These are phyloP conservation scores for Neospermospora avenae DNA, from an alignment of 2,329 filamentous ascomycete genomes.

Conservation along the genomic window DNA sequence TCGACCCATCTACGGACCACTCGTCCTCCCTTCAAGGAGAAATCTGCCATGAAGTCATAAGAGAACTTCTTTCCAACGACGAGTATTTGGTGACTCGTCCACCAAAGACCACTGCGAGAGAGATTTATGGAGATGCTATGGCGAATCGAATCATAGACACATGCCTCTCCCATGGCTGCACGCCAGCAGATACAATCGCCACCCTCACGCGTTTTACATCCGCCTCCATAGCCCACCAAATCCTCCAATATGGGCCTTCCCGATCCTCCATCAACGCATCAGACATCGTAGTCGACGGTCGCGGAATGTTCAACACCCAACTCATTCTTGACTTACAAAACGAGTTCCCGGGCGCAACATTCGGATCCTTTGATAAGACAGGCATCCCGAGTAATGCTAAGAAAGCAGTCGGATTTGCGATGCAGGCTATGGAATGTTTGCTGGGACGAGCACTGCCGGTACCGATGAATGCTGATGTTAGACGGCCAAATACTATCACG, in stretches of 20 bases:
- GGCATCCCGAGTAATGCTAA: slow-evolving; percentile 35
- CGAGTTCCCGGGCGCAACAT: slow-evolving; percentile 32
- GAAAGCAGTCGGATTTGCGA: slow-evolving; percentile 36
- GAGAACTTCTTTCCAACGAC: slow-evolving; percentile 31
- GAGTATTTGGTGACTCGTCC: slow-evolving; percentile 29
- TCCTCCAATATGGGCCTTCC: slow-evolving; percentile 32
- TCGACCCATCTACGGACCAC: slow-evolving; percentile 31
- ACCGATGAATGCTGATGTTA: slow-evolving; percentile 33
- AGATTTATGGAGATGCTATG: slow-evolving; percentile 34
- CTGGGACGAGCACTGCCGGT: slow-evolving; percentile 34
- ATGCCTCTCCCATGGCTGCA: slow-evolving; percentile 31
- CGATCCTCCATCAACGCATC: slow-evolving; percentile 31
- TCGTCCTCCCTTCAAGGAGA: slow-evolving; percentile 26
- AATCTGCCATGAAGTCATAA: slow-evolving; percentile 33
- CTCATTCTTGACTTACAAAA: slow-evolving; percentile 31
- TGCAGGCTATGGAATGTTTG: slow-evolving; percentile 37
- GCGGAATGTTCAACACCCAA: slow-evolving; percentile 32
- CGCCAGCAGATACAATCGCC: slow-evolving; percentile 31
- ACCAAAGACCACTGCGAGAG: slow-evolving; percentile 34
- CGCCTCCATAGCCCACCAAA: slow-evolving; percentile 34
- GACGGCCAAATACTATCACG: slow-evolving; percentile 35
- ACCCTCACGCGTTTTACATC: slow-evolving; percentile 35
- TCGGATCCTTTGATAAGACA: slow-evolving; percentile 33
- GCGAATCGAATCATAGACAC: slow-evolving; percentile 31
- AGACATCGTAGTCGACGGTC: slow-evolving; percentile 33